Conservation (phyloP, 2,329 filamentous ascomycete species). For the Elsinoe ampelina region DNA sequence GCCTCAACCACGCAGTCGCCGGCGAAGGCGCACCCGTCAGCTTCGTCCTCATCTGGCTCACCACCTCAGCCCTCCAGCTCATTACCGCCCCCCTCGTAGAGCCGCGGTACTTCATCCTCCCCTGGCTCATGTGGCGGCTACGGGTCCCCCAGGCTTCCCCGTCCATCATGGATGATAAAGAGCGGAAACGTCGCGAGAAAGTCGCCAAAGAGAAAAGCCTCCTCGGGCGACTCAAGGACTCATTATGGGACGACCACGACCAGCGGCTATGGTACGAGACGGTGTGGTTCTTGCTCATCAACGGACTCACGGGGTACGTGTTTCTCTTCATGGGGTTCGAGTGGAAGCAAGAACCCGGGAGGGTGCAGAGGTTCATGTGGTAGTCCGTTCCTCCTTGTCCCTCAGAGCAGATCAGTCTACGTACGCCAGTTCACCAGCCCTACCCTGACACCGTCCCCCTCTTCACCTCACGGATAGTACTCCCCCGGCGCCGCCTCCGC, state of each 20-base stretch:
- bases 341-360: slow-evolving; percentile 54
- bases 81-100: slow-evolving; percentile 88
- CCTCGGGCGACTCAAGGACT: neutral
- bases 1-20: slow-evolving; percentile 14
- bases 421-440: too few relatives aligned
- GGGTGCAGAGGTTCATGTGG: slow-evolving; percentile 74
- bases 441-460: too few relatives aligned
- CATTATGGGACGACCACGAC: slow-evolving; percentile 26
- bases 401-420: too few relatives aligned
- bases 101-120: slow-evolving; percentile 89
- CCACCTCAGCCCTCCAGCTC: slow-evolving; percentile 66
- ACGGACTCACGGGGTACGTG: slow-evolving; percentile 57
- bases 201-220: neutral
- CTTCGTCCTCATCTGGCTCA: slow-evolving; percentile 54
- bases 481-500: too few relatives aligned
- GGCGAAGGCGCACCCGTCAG: slow-evolving; percentile 28
- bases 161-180: slow-evolving; percentile 9
- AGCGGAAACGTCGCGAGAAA: slow-evolving; percentile 13
- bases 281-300: slow-evolving; percentile 57
- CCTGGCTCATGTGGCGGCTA: slow-evolving; percentile 87
- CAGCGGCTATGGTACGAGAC: slow-evolving; percentile 52
- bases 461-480: too few relatives aligned
- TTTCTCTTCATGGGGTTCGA: slow-evolving; percentile 60
- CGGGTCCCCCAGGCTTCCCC: slow-evolving; percentile 48
- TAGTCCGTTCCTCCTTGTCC: slow-evolving; percentile 25